A percentile compares a stretch with the other conserved stretches of the same genome.
Conservation (phyloP, 352 stramenopile genomes). For the Globisporangium middletonii region DNA sequence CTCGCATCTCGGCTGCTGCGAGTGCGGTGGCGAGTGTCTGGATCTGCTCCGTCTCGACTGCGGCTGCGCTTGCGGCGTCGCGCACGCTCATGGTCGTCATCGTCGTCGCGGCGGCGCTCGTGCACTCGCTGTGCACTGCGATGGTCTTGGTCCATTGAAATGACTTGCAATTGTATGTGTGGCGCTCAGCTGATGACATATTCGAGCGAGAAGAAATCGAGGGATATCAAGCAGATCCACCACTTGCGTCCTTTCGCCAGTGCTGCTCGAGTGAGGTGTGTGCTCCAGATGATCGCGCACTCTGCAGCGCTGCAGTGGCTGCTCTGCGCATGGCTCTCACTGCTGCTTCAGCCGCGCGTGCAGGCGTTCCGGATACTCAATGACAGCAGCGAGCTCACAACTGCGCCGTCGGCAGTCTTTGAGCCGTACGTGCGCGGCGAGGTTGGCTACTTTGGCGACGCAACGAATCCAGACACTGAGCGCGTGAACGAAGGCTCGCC, state of each 20-base stretch:
- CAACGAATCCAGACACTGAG: conserved; percentile 48
- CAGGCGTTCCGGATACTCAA: conserved; percentile 33
- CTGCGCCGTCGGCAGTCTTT: conserved; percentile 45
- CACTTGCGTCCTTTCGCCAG: too few relatives aligned
- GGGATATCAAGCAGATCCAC: too few relatives aligned
- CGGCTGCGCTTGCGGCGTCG: conserved; percentile 7
- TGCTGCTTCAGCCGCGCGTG: not conserved
- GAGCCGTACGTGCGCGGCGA: conserved; percentile 76
- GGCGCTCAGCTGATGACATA: too few relatives aligned
- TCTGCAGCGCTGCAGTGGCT: not conserved
- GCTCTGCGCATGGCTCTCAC: not conserved
- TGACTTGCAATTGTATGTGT: too few relatives aligned
- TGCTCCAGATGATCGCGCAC: not conserved
- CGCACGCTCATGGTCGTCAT: not conserved
- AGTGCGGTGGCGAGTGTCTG: not conserved
- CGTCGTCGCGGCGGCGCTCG: not conserved
- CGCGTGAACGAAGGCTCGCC: conserved; percentile 82
- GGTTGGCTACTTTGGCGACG: conserved; percentile 83
- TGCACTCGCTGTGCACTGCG: not conserved
- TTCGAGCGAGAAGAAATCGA: too few relatives aligned
- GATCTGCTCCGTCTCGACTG: not conserved
- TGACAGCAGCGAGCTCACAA: conserved; percentile 22
- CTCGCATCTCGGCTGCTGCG: too few relatives aligned
- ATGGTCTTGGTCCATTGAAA: too few relatives aligned
- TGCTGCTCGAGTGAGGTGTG: not conserved